Base-by-base conservation (phyloP, 768 basidiomycete species). In the Leccinum subtestaceum region DNA sequence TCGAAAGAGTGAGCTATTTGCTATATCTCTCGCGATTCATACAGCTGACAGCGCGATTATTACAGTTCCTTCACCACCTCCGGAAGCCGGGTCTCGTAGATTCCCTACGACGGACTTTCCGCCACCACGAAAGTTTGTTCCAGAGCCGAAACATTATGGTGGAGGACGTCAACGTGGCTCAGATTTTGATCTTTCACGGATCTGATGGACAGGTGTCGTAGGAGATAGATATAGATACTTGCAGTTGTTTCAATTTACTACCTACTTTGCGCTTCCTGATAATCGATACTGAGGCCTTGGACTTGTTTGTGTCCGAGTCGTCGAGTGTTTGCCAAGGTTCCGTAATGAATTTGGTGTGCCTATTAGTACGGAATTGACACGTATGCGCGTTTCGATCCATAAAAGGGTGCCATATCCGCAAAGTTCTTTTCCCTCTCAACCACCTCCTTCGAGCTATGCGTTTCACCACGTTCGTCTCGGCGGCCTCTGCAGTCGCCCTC, bases 31-130 rank as follows among this genome's bases (percentile, higher is more conserved):
- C 10, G 19, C 13, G 47, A 25, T 13, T 6, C 45, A 17, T 57
- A 55, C 38, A 40, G 52, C 69, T 62, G 55, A 65, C 59, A 21
- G 32, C 58, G 52, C 56, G 48, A 52, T 63, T 55, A 57, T 59
- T 49, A 4, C 57, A 84, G 82, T 83, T 49, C 80, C 84, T 21
- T 76, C 81, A 4, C 84, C 84, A 6, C 84, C 84, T 25, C 83
- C 90, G 2, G 83, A 79, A 56, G 82, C 80, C 45, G 90, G 90
- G 9, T 71, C 79, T 23, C 87, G 91, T 67, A 85, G 79, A 15
- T 94, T 92, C 69, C 90, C 89, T 7, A 81, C 86, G n/a, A 75
- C 77, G 13, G 89, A 86, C 53, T 92, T 93, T 69, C 92, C 92
- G 1, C 84, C 85, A 13, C 92, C 92, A 4, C 83, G 90, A 43